Conservation (phyloP, 441 rosid species). For the Euphorbia celastroides region DNA sequence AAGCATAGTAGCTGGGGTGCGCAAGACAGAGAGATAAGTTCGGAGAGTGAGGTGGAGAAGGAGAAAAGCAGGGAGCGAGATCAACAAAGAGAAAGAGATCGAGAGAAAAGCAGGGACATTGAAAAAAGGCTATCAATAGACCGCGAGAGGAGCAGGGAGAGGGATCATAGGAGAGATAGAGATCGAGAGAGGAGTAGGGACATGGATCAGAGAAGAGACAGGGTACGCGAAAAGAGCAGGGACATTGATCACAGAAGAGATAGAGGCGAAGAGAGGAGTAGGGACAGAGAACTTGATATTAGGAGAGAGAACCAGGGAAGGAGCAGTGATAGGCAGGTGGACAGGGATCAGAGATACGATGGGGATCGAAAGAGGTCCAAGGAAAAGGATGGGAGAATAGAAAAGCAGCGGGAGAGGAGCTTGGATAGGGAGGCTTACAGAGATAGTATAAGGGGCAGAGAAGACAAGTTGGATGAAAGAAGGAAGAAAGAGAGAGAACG, state of each 20-base stretch:
- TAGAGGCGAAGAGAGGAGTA: conserved; percentile 28
- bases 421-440: conserved; percentile 32
- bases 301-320: conserved; percentile 29
- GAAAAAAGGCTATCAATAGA: conserved; percentile 26
- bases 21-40: conserved; percentile 36
- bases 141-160: conserved; percentile 35
- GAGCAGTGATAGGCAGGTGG: conserved; percentile 40
- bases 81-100: conserved; percentile 36
- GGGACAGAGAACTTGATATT: conserved; percentile 26
- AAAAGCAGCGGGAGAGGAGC: conserved; percentile 44
- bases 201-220: conserved; percentile 35
- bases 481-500: conserved; percentile 35
- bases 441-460: conserved; percentile 32
- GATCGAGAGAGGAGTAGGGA: conserved; percentile 31
- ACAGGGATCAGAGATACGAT: conserved; percentile 34
- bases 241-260: conserved; percentile 33
- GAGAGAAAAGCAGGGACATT: conserved; percentile 41
- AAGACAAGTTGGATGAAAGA: conserved; percentile 17
- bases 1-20: conserved; percentile 32
- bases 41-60: conserved; percentile 35
- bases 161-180: conserved; percentile 22
- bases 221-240: conserved; percentile 43
- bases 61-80: not conserved
- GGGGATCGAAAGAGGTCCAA: conserved; percentile 31
- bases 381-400: conserved; percentile 38